phyloP scores from a whole-genome alignment of 345 rosid genomes.

The Turnera subulata region DNA sequence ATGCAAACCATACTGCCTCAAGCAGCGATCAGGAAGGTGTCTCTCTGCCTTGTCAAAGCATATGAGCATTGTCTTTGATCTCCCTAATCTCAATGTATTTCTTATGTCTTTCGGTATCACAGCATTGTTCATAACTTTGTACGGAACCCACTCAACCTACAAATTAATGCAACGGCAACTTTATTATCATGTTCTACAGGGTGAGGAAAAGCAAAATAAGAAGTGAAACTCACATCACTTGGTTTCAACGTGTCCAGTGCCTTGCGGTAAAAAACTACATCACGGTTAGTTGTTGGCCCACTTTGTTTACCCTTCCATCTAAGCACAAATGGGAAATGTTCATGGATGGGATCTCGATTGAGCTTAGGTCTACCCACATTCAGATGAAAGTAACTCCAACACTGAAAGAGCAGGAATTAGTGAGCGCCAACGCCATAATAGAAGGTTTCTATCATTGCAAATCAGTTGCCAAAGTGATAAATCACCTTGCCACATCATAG shows the following conservation, averaged over 20 bases:
- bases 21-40: constrained; percentile 93
- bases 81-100: constrained; percentile 61
- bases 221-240: constrained; percentile 48
- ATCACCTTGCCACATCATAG: constrained; percentile 2
- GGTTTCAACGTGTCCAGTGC: constrained; percentile 76
- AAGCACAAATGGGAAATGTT: constrained; percentile 85
- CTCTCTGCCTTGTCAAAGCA: constrained; percentile 99
- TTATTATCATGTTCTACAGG: neutral
- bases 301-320: constrained; percentile 94
- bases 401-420: constrained; percentile 39
- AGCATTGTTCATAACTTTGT: constrained; percentile 58
- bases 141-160: constrained; percentile 94
- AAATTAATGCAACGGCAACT: neutral
- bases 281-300: constrained; percentile 90
- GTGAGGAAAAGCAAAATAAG: neutral
- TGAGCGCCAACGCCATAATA: constrained; percentile 8
- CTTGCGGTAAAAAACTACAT: constrained; percentile 82
- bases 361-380: constrained; percentile 88
- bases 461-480: neutral
- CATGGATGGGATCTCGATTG: constrained; percentile 67
- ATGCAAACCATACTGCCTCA: constrained; percentile 71
- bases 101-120: constrained; percentile 63
- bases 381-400: constrained; percentile 96
- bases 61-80: constrained; percentile 90
- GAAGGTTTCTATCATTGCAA: constrained; percentile 1